Base-by-base conservation (phyloP, 768 basidiomycete genomes). In the Lentinula raphanica region DNA sequence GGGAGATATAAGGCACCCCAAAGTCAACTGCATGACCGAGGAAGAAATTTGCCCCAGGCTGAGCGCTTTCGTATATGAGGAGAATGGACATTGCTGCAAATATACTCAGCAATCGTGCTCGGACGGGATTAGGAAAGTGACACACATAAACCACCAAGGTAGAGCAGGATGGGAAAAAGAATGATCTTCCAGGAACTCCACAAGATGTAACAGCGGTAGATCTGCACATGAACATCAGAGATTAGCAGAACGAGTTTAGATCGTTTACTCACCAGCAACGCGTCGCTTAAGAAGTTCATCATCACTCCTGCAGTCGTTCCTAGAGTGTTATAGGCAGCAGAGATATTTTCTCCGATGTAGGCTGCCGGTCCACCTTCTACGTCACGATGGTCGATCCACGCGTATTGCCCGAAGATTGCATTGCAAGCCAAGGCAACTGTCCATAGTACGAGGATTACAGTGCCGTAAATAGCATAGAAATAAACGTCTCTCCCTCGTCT, bases 11-110 rank as follows among this genome's bases (percentile, higher is more conserved):
- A 7, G 75, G 71, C 6, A 69, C 65, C 27, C 72, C 76, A 57
- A 76, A 75, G 64, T 71, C 67, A 58, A 74, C 66, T 5, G 73
- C 60, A 54, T 68, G 67, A 5, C 74, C 74, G 21, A 64, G 63
- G 64, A 77, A 76, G 66, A 77, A 73, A 64, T 72, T 69, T 4
- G 71, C 73, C n/a, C 70, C 68, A 1, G 77, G 77, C 42, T 63
- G 66, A 32, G 73, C 76, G 27, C 73, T 69, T 40, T 69, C 56
- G 46, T 75, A 68, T n/a, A 79, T 66, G 25, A 73, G 66, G 17
- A 75, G 70, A 63, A 79, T 70, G n/a, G 72, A 70, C 59, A 77
- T 60, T 5, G 71, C 78, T 79, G n/a, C n/a, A n/a, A n/a, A n/a
- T n/a, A n/a, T n/a, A n/a, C n/a, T n/a, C n/a, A n/a, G n/a, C n/a